These are phyloP conservation scores for Trichomonascus vanleenenianus DNA, from an alignment of 805 yeast genomes.

Conservation along the genomic window DNA sequence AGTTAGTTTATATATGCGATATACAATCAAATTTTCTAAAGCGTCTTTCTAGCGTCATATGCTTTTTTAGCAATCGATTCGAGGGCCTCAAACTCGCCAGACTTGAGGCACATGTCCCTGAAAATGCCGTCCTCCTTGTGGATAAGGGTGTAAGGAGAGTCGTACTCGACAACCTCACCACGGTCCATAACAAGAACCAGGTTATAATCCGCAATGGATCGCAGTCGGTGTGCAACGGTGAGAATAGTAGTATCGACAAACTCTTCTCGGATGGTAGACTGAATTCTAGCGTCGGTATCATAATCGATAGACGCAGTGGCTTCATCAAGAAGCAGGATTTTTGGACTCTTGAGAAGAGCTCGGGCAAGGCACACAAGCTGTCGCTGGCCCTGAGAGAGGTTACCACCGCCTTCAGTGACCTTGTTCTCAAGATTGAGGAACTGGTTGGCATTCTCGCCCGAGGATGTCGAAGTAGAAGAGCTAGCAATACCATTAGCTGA, in stretches of 20 bases:
- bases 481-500: not conserved
- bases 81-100: conserved; percentile 83
- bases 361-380: conserved; percentile 81
- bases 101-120: conserved; percentile 69
- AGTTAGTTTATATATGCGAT: too few relatives aligned
- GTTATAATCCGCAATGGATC: conserved; percentile 67
- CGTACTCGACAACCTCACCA: conserved; percentile 70
- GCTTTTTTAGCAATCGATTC: conserved; percentile 56
- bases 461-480: conserved; percentile 17
- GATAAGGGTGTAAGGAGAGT: conserved; percentile 57
- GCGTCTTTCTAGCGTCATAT: not conserved
- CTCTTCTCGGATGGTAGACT: conserved; percentile 63
- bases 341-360: conserved; percentile 65
- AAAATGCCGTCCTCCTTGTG: conserved; percentile 44
- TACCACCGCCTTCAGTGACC: conserved; percentile 69
- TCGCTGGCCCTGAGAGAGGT: conserved; percentile 85
- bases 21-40: too few relatives aligned
- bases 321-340: conserved; percentile 71
- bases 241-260: conserved; percentile 66
- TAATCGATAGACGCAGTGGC: conserved; percentile 72
- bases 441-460: conserved; percentile 53
- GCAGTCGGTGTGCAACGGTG: conserved; percentile 83
- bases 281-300: conserved; percentile 76
- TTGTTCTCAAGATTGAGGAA: conserved; percentile 49
- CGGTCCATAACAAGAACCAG: conserved; percentile 74